A percentile compares a stretch with the other conserved stretches of the same genome.
phyloP scores from a whole-genome alignment of 2,329 filamentous ascomycete genomes.

The Aspergillus sp. region DNA sequence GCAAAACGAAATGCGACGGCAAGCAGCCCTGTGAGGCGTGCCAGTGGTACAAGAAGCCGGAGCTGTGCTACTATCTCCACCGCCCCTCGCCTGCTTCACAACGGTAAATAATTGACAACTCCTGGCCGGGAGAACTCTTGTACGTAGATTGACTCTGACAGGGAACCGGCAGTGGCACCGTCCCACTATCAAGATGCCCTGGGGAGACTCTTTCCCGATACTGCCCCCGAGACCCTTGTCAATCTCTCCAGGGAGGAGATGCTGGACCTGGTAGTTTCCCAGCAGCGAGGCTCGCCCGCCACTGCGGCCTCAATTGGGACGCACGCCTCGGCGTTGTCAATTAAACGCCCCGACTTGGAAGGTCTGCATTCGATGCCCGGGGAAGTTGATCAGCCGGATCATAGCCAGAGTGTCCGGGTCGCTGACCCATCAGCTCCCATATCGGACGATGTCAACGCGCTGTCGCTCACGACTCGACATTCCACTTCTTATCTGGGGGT shows the following conservation, averaged over 20 bases:
- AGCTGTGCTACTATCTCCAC: slow-evolving; percentile 75
- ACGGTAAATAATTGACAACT: slow-evolving; percentile 58
- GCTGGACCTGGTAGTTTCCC: slow-evolving; percentile 48
- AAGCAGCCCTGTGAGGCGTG: slow-evolving; percentile 77
- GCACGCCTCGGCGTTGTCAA: neutral
- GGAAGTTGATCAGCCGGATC: neutral
- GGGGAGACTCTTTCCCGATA: slow-evolving; percentile 60
- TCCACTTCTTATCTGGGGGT: slow-evolving; percentile 66
- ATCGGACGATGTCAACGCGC: slow-evolving; percentile 67
- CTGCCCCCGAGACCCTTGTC: slow-evolving; percentile 52
- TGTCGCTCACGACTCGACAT: slow-evolving; percentile 60
- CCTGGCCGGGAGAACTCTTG: too few relatives aligned
- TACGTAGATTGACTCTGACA: slow-evolving; percentile 39
- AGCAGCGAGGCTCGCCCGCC: neutral
- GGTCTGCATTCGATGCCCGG: neutral
- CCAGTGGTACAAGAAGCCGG: slow-evolving; percentile 72
- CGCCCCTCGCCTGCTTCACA: slow-evolving; percentile 47
- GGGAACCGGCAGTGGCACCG: slow-evolving; percentile 30
- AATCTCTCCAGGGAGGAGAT: slow-evolving; percentile 57
- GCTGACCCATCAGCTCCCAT: slow-evolving; percentile 37
- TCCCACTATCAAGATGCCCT: slow-evolving; percentile 63
- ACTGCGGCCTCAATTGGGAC: slow-evolving; percentile 17
- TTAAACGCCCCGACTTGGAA: neutral
- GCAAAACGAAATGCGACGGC: slow-evolving; percentile 79
- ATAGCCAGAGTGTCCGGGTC: neutral